A percentile compares a stretch with the other conserved stretches of the same genome.
Conservation (phyloP, 176 grass and related monocot genomes). For the Bromus sterilis region DNA sequence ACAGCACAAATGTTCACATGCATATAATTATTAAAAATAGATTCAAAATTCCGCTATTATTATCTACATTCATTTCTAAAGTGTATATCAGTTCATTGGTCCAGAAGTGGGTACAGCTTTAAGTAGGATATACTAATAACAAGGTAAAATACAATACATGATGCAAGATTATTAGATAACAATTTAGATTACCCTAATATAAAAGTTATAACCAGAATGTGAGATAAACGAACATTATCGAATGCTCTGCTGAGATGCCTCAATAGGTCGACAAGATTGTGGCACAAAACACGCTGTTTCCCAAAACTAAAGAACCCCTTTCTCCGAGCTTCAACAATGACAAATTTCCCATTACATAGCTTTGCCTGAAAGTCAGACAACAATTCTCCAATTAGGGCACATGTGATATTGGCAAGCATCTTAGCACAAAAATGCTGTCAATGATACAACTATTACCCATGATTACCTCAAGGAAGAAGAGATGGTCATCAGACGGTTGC, state of each 20-base stretch:
- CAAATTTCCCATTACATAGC: constrained; percentile 79
- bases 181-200: not conserved
- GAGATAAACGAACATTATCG: constrained; percentile 57
- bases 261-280: constrained; percentile 86
- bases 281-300: constrained; percentile 89
- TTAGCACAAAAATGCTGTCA: not conserved
- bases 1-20: not conserved
- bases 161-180: not conserved
- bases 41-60: not conserved
- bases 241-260: constrained; percentile 93
- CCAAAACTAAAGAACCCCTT: constrained; percentile 97
- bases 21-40: not conserved
- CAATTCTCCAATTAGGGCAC: constrained; percentile 14
- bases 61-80: not conserved
- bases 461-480: constrained; percentile 89
- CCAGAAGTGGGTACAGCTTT: not conserved
- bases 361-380: constrained; percentile 52
- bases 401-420: not conserved
- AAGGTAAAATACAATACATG: not conserved
- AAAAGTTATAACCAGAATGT: not conserved
- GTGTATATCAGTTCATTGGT: not conserved
- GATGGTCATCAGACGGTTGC: constrained; percentile 72
- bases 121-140: not conserved
- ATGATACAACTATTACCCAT: not conserved
- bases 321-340: constrained; percentile 71